Evolutionary conservation across 179 eudicot species (phyloP).

Genomic region (Gypsophila paniculata): DNA sequence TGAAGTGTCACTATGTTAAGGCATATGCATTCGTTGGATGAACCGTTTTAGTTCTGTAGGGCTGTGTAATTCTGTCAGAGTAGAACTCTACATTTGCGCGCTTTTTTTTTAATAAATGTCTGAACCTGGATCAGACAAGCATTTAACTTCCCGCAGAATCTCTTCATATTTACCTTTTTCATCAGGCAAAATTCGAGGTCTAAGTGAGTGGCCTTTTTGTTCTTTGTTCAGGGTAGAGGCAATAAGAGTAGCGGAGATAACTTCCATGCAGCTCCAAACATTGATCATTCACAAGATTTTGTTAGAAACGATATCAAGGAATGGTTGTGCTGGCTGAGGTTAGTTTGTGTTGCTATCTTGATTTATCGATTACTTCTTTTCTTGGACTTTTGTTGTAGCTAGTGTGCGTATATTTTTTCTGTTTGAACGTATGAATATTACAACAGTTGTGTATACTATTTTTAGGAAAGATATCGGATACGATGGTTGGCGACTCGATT

Average conservation of each 20-base stretch:
- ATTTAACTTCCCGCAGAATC: not conserved
- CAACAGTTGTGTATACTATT: slow-evolving; percentile 5
- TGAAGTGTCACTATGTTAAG: not conserved
- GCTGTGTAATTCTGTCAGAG: not conserved
- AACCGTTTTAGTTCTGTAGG: not conserved
- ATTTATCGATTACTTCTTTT: not conserved
- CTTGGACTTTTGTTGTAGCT: not conserved
- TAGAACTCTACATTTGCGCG: not conserved
- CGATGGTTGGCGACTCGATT: slow-evolving; percentile 99
- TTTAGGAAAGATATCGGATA: slow-evolving; percentile 91
- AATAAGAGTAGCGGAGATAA: slow-evolving; percentile 96
- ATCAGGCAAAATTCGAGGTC: not conserved
- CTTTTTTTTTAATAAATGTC: not conserved
- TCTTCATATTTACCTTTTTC: not conserved
- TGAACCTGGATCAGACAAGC: not conserved
- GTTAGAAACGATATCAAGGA: slow-evolving; percentile 84
- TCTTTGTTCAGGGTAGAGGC: slow-evolving; percentile 73
- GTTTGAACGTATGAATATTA: slow-evolving; percentile 1
- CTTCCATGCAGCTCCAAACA: slow-evolving; percentile 99
- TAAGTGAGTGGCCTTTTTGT: slow-evolving; percentile 6
- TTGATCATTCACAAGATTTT: slow-evolving; percentile 97
- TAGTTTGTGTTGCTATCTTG: slow-evolving; percentile 21
- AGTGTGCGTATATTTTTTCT: not conserved
- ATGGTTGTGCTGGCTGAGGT: slow-evolving; percentile 95
- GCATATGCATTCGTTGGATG: not conserved